phyloP scores from a whole-genome alignment of 495 filamentous ascomycete species.

The Aspergillus asperescens region DNA sequence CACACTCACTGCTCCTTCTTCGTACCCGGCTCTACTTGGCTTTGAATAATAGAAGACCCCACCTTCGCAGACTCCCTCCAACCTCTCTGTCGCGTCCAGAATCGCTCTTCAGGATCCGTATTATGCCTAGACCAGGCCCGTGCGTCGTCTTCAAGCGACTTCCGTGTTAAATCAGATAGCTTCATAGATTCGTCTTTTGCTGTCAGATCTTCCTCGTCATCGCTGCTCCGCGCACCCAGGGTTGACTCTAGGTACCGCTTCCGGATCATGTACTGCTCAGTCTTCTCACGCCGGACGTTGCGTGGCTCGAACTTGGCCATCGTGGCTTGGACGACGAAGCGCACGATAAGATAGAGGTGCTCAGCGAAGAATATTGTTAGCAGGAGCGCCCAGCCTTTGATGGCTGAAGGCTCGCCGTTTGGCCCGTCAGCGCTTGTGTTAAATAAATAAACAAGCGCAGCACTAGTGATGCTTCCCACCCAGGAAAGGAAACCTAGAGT shows the following conservation, averaged over 20 bases:
- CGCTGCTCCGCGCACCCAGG: slow-evolving; percentile 28
- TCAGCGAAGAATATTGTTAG: slow-evolving; percentile 83
- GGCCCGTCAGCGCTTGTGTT: slow-evolving; percentile 56
- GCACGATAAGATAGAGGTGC: slow-evolving; percentile 72
- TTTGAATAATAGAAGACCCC: slow-evolving; percentile 52
- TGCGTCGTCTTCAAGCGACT: slow-evolving; percentile 62
- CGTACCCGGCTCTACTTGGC: slow-evolving; percentile 32
- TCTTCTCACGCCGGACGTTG: slow-evolving; percentile 73
- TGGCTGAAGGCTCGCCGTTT: slow-evolving; percentile 51
- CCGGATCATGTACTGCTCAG: slow-evolving; percentile 66
- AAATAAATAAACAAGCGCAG: slow-evolving; percentile 86
- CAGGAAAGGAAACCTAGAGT: slow-evolving; percentile 83
- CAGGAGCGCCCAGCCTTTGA: slow-evolving; percentile 76
- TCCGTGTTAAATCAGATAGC: slow-evolving; percentile 35
- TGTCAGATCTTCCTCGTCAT: slow-evolving; percentile 19
- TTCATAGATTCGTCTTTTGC: slow-evolving; percentile 12
- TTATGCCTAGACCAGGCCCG: slow-evolving; percentile 47
- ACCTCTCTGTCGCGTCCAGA: slow-evolving; percentile 64
- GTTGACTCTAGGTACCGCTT: slow-evolving; percentile 61
- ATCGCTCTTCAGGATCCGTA: slow-evolving; percentile 54
- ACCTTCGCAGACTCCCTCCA: slow-evolving; percentile 56
- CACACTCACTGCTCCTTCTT: slow-evolving; percentile 55
- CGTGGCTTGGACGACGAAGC: slow-evolving; percentile 61
- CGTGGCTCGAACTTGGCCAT: slow-evolving; percentile 79
- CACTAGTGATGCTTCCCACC: slow-evolving; percentile 80